Base-by-base conservation (phyloP, 2,329 filamentous ascomycete species). In the Akanthomyces muscarius region DNA sequence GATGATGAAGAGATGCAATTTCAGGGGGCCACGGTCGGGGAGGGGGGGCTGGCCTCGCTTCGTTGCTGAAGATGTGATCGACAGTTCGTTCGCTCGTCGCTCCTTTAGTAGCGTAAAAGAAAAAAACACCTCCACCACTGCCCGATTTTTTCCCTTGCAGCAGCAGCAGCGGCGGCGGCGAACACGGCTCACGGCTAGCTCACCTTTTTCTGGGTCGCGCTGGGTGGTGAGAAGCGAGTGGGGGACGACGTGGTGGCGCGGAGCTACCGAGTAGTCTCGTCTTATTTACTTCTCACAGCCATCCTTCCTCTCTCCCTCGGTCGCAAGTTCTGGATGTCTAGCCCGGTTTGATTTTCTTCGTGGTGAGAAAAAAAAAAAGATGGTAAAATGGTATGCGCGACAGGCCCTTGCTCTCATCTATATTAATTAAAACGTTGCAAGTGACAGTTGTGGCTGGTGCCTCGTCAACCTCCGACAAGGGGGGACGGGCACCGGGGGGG, bases 21-120 rank as follows among this genome's bases (percentile, higher is more conserved):
- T 44, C 18, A 30, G 18, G 11, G 47, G 53, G 51, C 21, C 21
- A 21, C 21, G 21, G 21, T 21, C 21, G 21, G 21, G 21, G 18
- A 11, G 45, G 23, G 47, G 53, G 51, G 51, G 4, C 4, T 5
- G 33, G 5, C n/a, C 25, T 21, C 42, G 52, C 42, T 38, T 13
- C 11, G 25, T 58, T 45, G 45, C 45, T 51, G 45, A 59, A 59
- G 56, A 59, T 51, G 56, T 38, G 45, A 59, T 59, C 56, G 56
- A 30, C 33, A 36, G 33, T 30, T 36, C 33, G 33, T 30, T 36
- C 33, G 33, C 33, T 36, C 28, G 6, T 30, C 28, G 6, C 28
- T 6, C 28, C 21, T 21, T 21, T 30, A 21, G 21, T 21, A 21
- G 21, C 21, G 21, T 21, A 21, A 21, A 21, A 21, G 28, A 30